These are phyloP conservation scores for Barnettozyma californica DNA, from an alignment of 805 yeast species.

Conservation along the genomic window DNA sequence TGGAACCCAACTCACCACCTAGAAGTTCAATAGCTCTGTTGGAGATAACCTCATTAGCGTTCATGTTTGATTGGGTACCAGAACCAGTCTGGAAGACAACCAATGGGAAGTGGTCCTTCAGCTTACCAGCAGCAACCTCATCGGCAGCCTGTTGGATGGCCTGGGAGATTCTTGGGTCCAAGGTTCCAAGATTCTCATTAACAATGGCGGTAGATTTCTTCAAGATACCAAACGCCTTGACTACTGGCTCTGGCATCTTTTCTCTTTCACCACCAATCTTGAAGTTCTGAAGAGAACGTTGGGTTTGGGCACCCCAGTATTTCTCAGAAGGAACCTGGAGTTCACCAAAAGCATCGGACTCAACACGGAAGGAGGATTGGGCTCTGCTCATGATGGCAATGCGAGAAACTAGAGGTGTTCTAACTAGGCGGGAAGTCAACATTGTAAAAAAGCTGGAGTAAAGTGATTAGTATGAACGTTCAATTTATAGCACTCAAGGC, in stretches of 20 bases:
- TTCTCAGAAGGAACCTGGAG: conserved; percentile 80
- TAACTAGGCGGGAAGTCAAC: conserved; percentile 8
- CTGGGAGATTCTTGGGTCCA: conserved; percentile 76
- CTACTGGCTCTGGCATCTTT: conserved; percentile 84
- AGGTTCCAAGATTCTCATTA: conserved; percentile 71
- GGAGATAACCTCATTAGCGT: conserved; percentile 97
- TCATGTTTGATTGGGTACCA: conserved; percentile 98
- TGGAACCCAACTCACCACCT: conserved; percentile 90
- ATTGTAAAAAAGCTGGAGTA: not conserved
- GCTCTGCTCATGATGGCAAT: conserved; percentile 7
- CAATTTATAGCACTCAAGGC: not conserved
- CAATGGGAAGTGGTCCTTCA: conserved; percentile 91
- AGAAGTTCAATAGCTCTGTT: conserved; percentile 96
- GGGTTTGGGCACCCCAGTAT: conserved; percentile 99
- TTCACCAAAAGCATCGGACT: conserved; percentile 95
- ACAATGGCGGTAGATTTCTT: conserved; percentile 94
- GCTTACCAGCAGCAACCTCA: conserved; percentile 89
- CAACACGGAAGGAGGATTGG: conserved; percentile 45
- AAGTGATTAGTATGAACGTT: not conserved
- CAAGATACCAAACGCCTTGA: conserved; percentile 87
- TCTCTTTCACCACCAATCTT: conserved; percentile 93
- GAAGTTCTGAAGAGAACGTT: conserved; percentile 88
- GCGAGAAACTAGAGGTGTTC: conserved; percentile 6
- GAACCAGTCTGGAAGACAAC: conserved; percentile 99
- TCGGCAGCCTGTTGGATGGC: conserved; percentile 94